Base-by-base conservation (phyloP, 2,329 filamentous ascomycete genomes). In the Xylaria sp. region DNA sequence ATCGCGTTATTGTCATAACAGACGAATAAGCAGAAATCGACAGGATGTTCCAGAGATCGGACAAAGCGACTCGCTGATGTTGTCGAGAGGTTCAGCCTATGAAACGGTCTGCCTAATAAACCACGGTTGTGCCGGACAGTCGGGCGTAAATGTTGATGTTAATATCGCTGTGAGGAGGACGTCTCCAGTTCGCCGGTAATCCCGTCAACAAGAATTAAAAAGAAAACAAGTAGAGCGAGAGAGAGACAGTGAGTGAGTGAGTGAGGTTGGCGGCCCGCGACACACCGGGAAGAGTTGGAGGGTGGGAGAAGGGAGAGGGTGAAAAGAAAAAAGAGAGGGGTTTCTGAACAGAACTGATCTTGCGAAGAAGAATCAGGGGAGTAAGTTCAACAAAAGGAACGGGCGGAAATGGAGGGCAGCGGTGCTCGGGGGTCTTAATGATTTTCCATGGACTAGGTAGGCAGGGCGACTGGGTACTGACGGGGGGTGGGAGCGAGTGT, bases 321-420 rank as follows among this genome's bases (percentile, higher is more conserved):
- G 78, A 76, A 71, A 77, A 77, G 73, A 79, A 79, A 79, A 81
- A 76, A 80, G 79, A 77, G 80, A 75, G 77, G 72, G 74, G 75
- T 75, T 78, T 82, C 79, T 81, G 79, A 79, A 79, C 73, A 79
- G 75, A 78, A 79, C 72, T 79, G 74, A 77, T 78, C 73, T 77
- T 74, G 62, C 74, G 73, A 75, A 78, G 75, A 75, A 75, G 78
- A 80, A 78, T 79, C 79, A 79, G 78, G 79, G 77, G 77, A 74
- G 76, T 61, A 69, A 41, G 64, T 67, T 71, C 76, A 78, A 80
- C 79, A 79, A 75, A 75, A 76, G 79, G 78, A 77, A 78, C 70
- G 71, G 75, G 75, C 71, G 71, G 65, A 69, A 74, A 67, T 72
- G 69, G 69, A 72, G 68, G 74, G 73, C 72, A 75, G 75, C 54